A percentile compares a stretch with the other conserved stretches of the same genome.
Evolutionary conservation across 306 rosid species (phyloP).

Genomic region (Vigna hirtella): DNA sequence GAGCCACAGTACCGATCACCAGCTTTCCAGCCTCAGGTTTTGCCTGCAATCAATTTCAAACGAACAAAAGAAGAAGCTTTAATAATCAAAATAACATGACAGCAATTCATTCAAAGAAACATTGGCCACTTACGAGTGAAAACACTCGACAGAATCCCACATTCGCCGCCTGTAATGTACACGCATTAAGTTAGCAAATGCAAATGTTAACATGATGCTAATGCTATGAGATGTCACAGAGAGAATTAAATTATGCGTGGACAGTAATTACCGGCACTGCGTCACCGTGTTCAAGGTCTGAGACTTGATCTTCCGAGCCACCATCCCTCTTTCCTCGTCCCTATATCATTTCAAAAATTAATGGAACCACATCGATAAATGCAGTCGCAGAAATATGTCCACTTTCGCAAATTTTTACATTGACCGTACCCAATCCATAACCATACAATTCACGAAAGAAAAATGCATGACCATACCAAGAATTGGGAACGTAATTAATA

Average conservation of each 20-base stretch:
- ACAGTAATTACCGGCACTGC: slow-evolving; percentile 61
- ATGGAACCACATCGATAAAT: slow-evolving; percentile 16
- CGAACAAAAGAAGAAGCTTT: background rate
- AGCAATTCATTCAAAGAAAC: slow-evolving; percentile 29
- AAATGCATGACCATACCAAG: slow-evolving; percentile 16
- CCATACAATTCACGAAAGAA: background rate
- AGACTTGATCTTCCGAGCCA: slow-evolving; percentile 41
- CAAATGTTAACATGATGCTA: background rate
- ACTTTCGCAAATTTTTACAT: background rate
- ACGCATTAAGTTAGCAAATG: slow-evolving; percentile 39
- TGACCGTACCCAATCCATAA: slow-evolving; percentile 10
- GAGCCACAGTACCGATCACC: slow-evolving; percentile 65
- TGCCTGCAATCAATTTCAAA: slow-evolving; percentile 52
- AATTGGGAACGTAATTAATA: background rate
- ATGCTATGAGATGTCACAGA: slow-evolving; percentile 2
- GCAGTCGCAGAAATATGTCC: slow-evolving; percentile 24
- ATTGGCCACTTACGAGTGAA: slow-evolving; percentile 68
- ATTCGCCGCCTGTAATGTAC: slow-evolving; percentile 65
- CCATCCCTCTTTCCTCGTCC: slow-evolving; percentile 53
- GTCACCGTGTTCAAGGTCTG: slow-evolving; percentile 75
- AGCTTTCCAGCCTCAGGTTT: slow-evolving; percentile 72
- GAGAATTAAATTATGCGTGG: background rate
- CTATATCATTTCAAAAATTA: slow-evolving; percentile 38
- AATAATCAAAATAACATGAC: slow-evolving; percentile 31
- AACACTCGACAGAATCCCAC: slow-evolving; percentile 64